Percentiles rank a stretch among this genome's conserved stretches.
These are phyloP conservation scores for Mortierella polycephala DNA, from an alignment of 371 early-diverging fungal genomes.

Conservation along the genomic window DNA sequence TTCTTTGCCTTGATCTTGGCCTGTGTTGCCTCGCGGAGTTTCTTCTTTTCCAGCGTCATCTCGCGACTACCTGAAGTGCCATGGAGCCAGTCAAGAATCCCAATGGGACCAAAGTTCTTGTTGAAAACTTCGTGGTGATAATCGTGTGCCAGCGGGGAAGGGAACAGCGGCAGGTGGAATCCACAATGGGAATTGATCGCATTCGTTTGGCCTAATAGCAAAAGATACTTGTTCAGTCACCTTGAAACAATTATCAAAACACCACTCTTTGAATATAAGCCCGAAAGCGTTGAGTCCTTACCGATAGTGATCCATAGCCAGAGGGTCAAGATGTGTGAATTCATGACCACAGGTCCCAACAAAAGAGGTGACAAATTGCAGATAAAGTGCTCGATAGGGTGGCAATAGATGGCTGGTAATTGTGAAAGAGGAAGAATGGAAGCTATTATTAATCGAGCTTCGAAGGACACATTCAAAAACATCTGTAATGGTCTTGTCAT, in stretches of 20 bases:
- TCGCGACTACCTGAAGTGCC: slow-evolving; percentile 57
- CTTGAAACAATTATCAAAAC: too few relatives aligned
- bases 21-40: slow-evolving; percentile 20
- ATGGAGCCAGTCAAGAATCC: slow-evolving; percentile 59
- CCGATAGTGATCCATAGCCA: slow-evolving; percentile 65
- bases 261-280: too few relatives aligned
- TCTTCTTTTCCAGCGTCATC: slow-evolving; percentile 39
- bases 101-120: slow-evolving; percentile 66
- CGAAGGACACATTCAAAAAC: not conserved
- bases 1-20: slow-evolving; percentile 8
- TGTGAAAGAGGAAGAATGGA: not conserved
- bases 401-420: slow-evolving; percentile 60
- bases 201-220: slow-evolving; percentile 57
- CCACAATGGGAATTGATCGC: slow-evolving; percentile 76
- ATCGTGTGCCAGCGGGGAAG: slow-evolving; percentile 68
- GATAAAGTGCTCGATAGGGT: slow-evolving; percentile 66
- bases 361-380: slow-evolving; percentile 64
- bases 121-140: slow-evolving; percentile 77
- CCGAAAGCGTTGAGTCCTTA: slow-evolving; percentile 2
- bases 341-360: slow-evolving; percentile 61
- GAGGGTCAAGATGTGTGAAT: slow-evolving; percentile 63
- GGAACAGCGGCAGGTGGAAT: slow-evolving; percentile 65
- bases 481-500: not conserved
- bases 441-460: not conserved
- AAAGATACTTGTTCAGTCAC: not conserved